Conservation (phyloP, 305 asterid species). For the Solanum aculeatissimum region DNA sequence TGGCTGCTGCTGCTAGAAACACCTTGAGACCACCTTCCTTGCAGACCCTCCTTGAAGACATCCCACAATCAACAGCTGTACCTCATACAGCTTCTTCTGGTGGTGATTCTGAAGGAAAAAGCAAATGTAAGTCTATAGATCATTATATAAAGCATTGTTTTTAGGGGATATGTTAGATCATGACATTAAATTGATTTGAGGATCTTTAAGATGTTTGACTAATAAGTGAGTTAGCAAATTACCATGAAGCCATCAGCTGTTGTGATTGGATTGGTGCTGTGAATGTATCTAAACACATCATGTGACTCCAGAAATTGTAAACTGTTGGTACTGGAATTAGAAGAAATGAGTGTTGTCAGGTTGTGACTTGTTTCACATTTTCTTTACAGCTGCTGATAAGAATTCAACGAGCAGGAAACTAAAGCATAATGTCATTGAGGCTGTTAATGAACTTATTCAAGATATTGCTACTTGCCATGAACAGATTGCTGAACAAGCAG, state of each 20-base stretch:
- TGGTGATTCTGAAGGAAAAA: conserved; percentile 97
- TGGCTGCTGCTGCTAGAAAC: conserved; percentile 93
- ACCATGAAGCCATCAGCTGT: neutral
- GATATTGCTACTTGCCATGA: conserved; percentile 92
- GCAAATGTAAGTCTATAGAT: conserved; percentile 46
- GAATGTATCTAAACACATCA: neutral
- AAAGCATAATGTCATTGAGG: conserved; percentile 94
- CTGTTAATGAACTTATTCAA: conserved; percentile 87
- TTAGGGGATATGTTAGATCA: neutral
- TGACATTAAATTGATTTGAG: neutral
- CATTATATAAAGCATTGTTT: neutral
- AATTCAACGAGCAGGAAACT: conserved; percentile 57
- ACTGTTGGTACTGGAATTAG: neutral
- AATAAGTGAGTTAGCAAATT: neutral
- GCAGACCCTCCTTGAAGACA: conserved; percentile 93
- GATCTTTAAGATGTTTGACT: neutral
- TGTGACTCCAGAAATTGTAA: neutral
- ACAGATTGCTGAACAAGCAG: conserved; percentile 94
- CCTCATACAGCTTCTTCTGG: conserved; percentile 71
- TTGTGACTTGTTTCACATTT: conserved; percentile 11
- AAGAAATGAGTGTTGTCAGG: conserved; percentile 3
- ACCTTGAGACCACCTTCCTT: conserved; percentile 91
- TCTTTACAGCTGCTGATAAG: conserved; percentile 85
- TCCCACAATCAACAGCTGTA: conserved; percentile 62
- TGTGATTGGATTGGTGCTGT: neutral